Base-by-base conservation (phyloP, 2,329 filamentous ascomycete genomes). In the Stemphylium vesicarium region DNA sequence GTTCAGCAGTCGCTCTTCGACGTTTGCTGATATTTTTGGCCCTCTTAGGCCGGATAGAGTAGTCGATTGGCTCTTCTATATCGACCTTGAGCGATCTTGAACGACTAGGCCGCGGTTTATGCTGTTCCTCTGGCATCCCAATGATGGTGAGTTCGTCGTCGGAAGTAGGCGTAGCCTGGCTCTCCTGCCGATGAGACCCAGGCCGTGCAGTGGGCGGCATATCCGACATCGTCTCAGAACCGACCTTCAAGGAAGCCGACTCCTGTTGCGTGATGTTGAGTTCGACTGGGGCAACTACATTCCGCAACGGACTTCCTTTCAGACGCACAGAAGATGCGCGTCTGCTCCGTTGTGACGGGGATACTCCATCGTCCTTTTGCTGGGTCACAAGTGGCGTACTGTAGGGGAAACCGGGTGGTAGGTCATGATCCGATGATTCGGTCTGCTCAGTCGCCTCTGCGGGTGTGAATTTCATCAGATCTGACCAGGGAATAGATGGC, bases 401-500 rank as follows among this genome's bases (percentile, higher is more conserved):
- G 29, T 22, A 43, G 35, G 39, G 35, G 11, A 39, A 4, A 39
- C 52, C 45, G 11, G 45, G 43, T 4, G 36, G 35, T 11, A 40
- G 45, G 11, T 53, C 48, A 26, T 49, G 50, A 37, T 55, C 33
- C 9, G 56, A 57, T 12, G 57, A 55, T 13, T 53, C 55, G n/a
- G 40, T 32, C n/a, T 53, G 61, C 4, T 61, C 62, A 29, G 18
- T 45, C 20, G 56, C 53, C 10, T 54, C 50, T 26, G 13, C 46
- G n/a, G 61, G 56, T 2, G 65, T 60, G 13, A 66, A 66, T 26
- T 63, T 72, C 44, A 74, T 51, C 26, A 69, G 66, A 5, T 75
- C 70, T n/a, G 74, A 76, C 71, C 71, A 76, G 0, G 73, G 71
- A 20, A 75, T 59, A 4, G 72, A 76, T 6, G 69, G 65, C 12